These are phyloP conservation scores for Lachnellula arida DNA, from an alignment of 2,329 filamentous ascomycete species.

Conservation along the genomic window DNA sequence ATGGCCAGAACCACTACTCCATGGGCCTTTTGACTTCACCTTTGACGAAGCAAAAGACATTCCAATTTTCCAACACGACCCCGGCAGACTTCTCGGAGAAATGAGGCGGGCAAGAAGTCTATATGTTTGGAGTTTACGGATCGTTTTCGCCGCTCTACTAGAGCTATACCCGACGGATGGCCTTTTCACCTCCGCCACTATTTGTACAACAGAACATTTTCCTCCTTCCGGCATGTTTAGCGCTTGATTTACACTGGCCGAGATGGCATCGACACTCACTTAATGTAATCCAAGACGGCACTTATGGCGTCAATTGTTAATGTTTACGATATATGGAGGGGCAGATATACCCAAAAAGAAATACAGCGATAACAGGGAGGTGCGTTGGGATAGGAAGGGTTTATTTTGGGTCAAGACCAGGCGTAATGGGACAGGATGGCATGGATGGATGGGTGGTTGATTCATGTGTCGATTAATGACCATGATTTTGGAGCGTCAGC, in stretches of 20 bases:
- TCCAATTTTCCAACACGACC: conserved; percentile 32
- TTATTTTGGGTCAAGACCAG: conserved; percentile 9
- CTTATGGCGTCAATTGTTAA: conserved; percentile 6
- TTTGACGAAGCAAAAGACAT: conserved; percentile 28
- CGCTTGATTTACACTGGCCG: conserved; percentile 8
- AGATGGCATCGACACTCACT: conserved; percentile 13
- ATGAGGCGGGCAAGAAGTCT: conserved; percentile 7
- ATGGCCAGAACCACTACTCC: conserved; percentile 11
- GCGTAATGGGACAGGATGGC: conserved; percentile 11
- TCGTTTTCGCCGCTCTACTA: conserved; percentile 1
- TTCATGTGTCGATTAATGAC: conserved; percentile 21
- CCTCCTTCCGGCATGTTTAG: conserved; percentile 19
- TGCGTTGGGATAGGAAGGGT: too few species aligned
- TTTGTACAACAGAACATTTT: conserved; percentile 19
- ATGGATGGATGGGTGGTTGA: neutral
- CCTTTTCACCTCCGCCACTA: conserved; percentile 5
- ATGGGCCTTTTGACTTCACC: conserved; percentile 19
- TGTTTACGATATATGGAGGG: conserved; percentile 14
- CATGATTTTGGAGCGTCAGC: conserved; percentile 5
- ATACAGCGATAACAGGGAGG: neutral
- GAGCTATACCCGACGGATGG: conserved; percentile 13
- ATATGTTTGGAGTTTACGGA: neutral
- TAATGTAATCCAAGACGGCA: conserved; percentile 25
- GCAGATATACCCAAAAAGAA: conserved; percentile 13
- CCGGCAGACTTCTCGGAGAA: conserved; percentile 32